Evolutionary conservation across 768 basidiomycete genomes (phyloP), one percentile per base, ranked within the genome.

Genomic region (Tulasnella sp.): DNA sequence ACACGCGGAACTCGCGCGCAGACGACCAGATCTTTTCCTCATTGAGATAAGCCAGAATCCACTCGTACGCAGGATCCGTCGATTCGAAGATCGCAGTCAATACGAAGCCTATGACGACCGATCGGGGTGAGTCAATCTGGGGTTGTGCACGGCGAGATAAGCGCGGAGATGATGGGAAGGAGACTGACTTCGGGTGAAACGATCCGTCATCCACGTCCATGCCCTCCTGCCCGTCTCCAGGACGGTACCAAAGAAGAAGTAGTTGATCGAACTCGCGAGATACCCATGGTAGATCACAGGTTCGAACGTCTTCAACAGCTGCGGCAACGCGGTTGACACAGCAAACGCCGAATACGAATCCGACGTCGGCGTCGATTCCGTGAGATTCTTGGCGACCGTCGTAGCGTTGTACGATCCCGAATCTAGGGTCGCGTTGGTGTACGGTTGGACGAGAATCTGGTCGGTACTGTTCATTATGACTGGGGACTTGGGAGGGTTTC

Each of bases 61-160:
- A 78, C 49, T 77, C 76, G 58, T 75, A 77, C 1, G 74, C 68
- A 0, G 73, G 74, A 59, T 77, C 75, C 8, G 74, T 72, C 60
- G 75, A 68, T n/a, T 66, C 65, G 57, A 78, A 76, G 34, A 70
- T 69, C 0, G 74, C 76, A 6, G 74, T 73, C 6, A 76, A 68
- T 2, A 69, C 71, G 51, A 72, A 74, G 51, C 72, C 75, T 77
- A 58, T 17, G 55, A 5, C n/a, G n/a, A n/a, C n/a, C n/a, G n/a
- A n/a, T n/a, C n/a, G n/a, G n/a, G n/a, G n/a, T n/a, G n/a, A n/a
- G n/a, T n/a, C n/a, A n/a, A n/a, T n/a, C n/a, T n/a, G n/a, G n/a
- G n/a, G n/a, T n/a, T n/a, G n/a, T n/a, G n/a, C n/a, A n/a, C n/a
- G n/a, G n/a, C n/a, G n/a, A n/a, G 37, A 11, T 39, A 11, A 39